Evolutionary conservation across 2,329 filamentous ascomycete genomes (phyloP).

Genomic region (Monilinia vaccinii-corymbosi): DNA sequence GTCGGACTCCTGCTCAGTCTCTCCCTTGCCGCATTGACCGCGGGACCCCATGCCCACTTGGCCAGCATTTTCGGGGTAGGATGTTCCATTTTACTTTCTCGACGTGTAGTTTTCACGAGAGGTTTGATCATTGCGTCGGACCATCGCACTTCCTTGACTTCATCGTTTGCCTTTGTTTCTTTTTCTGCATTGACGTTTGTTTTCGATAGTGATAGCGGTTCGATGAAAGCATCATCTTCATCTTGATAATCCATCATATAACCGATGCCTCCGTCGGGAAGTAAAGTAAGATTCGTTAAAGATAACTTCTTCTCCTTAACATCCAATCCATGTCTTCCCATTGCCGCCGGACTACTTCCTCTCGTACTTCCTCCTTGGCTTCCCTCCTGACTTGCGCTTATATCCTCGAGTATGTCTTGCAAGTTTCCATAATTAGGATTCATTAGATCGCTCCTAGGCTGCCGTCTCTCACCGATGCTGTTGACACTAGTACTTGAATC

Average conservation of each 20-base stretch:
- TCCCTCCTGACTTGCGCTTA: not conserved
- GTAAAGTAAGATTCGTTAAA: not conserved
- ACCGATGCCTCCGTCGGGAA: not conserved
- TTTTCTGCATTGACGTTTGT: not conserved
- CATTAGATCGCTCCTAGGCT: not conserved
- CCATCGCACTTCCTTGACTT: constrained; percentile 11
- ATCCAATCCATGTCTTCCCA: constrained; percentile 1
- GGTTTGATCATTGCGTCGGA: constrained; percentile 18
- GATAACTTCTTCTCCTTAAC: constrained; percentile 6
- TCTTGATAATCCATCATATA: not conserved
- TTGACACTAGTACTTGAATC: not conserved
- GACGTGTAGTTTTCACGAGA: constrained; percentile 1
- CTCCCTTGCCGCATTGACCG: not conserved
- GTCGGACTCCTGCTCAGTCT: not conserved
- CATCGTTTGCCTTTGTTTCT: not conserved
- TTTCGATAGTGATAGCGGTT: not conserved
- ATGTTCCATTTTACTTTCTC: constrained; percentile 20
- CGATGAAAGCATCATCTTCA: not conserved
- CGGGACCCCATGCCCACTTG: constrained; percentile 10
- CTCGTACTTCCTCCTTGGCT: not conserved
- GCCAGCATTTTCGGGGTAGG: constrained; percentile 18
- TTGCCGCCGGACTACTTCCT: not conserved
- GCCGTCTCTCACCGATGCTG: not conserved
- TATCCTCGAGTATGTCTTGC: constrained; percentile 1
- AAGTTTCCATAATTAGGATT: not conserved